phyloP scores from a whole-genome alignment of 768 basidiomycete species.

The Mycena amicta region DNA sequence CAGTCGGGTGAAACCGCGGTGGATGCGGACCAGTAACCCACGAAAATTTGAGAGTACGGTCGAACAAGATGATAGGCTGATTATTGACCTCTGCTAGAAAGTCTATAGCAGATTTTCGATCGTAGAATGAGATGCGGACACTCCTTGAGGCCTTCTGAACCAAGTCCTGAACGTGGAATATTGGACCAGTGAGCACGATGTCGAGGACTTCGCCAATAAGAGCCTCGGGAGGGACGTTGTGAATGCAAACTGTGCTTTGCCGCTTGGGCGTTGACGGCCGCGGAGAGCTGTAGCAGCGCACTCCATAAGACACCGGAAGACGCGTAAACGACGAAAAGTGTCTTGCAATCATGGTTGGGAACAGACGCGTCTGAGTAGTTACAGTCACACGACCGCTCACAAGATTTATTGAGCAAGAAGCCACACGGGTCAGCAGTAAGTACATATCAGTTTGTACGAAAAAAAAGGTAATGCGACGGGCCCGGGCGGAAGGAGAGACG shows the following conservation, averaged over 20 bases:
- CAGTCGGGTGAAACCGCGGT: not conserved
- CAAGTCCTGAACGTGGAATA: slow-evolving; percentile 1
- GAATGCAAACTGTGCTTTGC: slow-evolving; percentile 2
- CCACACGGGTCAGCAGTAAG: no score
- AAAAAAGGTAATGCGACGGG: no score
- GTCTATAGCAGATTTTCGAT: not conserved
- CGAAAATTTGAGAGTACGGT: not conserved
- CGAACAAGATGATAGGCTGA: not conserved
- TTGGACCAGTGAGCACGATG: slow-evolving; percentile 7
- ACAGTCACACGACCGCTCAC: not conserved
- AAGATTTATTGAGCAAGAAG: no score
- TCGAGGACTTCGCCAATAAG: slow-evolving; percentile 10
- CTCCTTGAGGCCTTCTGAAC: not conserved
- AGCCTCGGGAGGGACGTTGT: slow-evolving; percentile 3
- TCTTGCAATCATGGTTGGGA: not conserved
- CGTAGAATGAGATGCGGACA: slow-evolving; percentile 9
- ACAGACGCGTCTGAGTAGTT: not conserved
- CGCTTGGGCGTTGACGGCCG: no score
- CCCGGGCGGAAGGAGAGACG: no score
- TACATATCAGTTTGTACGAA: no score
- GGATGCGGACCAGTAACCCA: not conserved
- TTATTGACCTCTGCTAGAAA: slow-evolving; percentile 3
- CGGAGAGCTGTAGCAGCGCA: no score
- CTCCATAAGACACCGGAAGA: no score
- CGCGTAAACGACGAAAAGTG: not conserved